A percentile compares a stretch with the other conserved stretches of the same genome.
Evolutionary conservation across 192 early-diverging fungal species (phyloP).

Genomic region (Coemansia sp.): DNA sequence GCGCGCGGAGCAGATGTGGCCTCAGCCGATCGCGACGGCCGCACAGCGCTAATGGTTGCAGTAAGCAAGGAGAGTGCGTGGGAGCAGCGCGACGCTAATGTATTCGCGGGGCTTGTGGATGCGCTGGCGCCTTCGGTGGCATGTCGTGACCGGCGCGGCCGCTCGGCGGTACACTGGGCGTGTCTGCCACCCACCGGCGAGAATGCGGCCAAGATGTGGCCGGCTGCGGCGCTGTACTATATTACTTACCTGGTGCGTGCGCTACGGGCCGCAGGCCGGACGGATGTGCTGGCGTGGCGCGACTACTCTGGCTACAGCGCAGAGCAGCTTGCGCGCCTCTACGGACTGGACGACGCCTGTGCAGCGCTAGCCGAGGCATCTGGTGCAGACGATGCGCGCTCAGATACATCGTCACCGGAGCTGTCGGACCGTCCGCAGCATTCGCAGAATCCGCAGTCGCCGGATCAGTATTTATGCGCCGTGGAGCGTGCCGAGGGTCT

Average conservation of each 20-base stretch:
- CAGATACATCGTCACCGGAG: not conserved
- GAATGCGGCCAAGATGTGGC: slow-evolving; percentile 5
- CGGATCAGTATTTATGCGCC: slow-evolving; percentile 23
- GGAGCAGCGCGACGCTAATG: slow-evolving; percentile 15
- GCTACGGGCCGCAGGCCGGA: slow-evolving; percentile 9
- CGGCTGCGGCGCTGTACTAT: slow-evolving; percentile 26
- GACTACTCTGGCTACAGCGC: slow-evolving; percentile 36
- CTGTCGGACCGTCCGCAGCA: too few species aligned
- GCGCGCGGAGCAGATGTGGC: slow-evolving; percentile 24
- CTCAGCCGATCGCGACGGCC: slow-evolving; percentile 20
- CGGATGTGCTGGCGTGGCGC: slow-evolving; percentile 27
- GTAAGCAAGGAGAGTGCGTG: slow-evolving; percentile 16
- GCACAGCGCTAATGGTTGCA: slow-evolving; percentile 48
- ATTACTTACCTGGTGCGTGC: slow-evolving; percentile 7
- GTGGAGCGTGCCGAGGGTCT: slow-evolving; percentile 16
- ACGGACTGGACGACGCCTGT: not conserved
- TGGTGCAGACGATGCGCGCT: not conserved
- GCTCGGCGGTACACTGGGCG: slow-evolving; percentile 46
- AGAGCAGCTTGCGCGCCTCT: slow-evolving; percentile 15
- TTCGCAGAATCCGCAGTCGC: not conserved
- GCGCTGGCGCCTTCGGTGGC: slow-evolving; percentile 18
- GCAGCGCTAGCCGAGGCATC: not conserved
- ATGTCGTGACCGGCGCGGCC: slow-evolving; percentile 36
- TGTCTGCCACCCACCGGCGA: slow-evolving; percentile 14
- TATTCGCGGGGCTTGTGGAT: slow-evolving; percentile 40